These are phyloP conservation scores for Leptographium procerum DNA, from an alignment of 2,329 filamentous ascomycete genomes.

Conservation along the genomic window DNA sequence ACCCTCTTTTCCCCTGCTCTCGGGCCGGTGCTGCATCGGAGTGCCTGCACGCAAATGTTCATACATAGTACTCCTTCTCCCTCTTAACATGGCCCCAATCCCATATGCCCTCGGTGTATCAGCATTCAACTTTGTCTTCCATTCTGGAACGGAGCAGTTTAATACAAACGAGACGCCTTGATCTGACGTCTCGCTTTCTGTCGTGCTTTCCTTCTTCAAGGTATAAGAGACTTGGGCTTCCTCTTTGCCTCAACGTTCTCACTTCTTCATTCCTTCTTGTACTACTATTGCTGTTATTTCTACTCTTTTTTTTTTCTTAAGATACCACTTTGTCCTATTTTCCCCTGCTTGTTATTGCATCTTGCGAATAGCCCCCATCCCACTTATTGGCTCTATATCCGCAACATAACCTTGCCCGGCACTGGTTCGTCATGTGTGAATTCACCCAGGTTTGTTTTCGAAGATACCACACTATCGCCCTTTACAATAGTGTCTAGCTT, in stretches of 20 bases:
- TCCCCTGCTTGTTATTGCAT: background rate
- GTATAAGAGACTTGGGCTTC: background rate
- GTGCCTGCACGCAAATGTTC: background rate
- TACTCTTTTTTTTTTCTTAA: background rate
- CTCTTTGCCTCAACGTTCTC: background rate
- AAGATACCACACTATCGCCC: too few species aligned
- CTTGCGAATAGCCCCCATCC: background rate
- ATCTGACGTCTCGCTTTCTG: background rate
- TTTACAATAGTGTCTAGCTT: too few species aligned
- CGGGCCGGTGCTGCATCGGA: background rate
- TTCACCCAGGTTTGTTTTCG: constrained; percentile 31
- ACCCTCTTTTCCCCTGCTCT: background rate
- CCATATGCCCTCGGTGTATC: background rate
- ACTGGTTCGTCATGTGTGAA: constrained; percentile 31
- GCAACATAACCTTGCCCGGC: constrained; percentile 5
- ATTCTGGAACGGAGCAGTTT: background rate
- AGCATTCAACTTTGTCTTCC: background rate
- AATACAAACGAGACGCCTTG: background rate
- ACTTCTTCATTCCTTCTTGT: background rate
- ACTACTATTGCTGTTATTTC: too few species aligned
- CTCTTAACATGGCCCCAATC: background rate
- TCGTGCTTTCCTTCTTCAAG: background rate
- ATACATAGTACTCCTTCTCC: background rate
- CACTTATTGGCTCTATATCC: background rate
- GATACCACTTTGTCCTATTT: too few species aligned